Percentiles rank a stretch among this genome's conserved stretches.
Evolutionary conservation across 495 filamentous ascomycete genomes (phyloP).

Genomic region (Penicillium salamii): DNA sequence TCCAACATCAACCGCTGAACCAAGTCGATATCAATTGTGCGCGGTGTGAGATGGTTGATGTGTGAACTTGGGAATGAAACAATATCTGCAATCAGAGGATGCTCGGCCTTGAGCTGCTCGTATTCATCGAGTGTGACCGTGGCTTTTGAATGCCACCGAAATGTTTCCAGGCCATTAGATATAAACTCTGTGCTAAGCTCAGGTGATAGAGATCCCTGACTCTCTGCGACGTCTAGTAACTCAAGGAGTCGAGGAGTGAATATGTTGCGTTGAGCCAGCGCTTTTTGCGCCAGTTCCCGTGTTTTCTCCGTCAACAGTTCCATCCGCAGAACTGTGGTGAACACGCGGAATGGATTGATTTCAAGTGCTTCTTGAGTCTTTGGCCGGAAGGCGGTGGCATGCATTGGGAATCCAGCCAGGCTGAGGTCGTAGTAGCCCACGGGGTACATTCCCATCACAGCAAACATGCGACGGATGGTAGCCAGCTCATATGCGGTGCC

Average conservation of each 20-base stretch:
- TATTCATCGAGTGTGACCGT: conserved; percentile 38
- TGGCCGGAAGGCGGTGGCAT: conserved; percentile 43
- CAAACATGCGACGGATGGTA: conserved; percentile 38
- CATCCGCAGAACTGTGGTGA: conserved; percentile 39
- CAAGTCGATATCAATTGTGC: conserved; percentile 42
- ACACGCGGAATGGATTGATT: conserved; percentile 41
- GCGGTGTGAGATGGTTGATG: conserved; percentile 47
- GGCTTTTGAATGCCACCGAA: conserved; percentile 39
- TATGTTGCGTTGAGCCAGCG: conserved; percentile 32
- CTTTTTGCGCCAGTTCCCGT: conserved; percentile 18
- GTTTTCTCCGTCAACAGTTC: conserved; percentile 33
- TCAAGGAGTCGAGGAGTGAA: conserved; percentile 31
- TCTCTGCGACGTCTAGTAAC: conserved; percentile 24
- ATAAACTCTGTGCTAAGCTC: conserved; percentile 31
- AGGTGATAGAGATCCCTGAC: conserved; percentile 13
- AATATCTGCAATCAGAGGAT: conserved; percentile 42
- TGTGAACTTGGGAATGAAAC: conserved; percentile 40
- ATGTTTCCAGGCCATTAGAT: conserved; percentile 32
- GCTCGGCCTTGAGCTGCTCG: conserved; percentile 30
- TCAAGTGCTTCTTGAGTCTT: conserved; percentile 21
- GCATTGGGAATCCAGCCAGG: conserved; percentile 40
- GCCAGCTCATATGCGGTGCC: conserved; percentile 37
- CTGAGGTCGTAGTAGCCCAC: conserved; percentile 46
- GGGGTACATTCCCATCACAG: conserved; percentile 40
- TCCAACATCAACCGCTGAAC: conserved; percentile 34